These are phyloP conservation scores for Neopestalotiopsis sp. DNA, from an alignment of 2,329 filamentous ascomycete genomes.

Conservation along the genomic window DNA sequence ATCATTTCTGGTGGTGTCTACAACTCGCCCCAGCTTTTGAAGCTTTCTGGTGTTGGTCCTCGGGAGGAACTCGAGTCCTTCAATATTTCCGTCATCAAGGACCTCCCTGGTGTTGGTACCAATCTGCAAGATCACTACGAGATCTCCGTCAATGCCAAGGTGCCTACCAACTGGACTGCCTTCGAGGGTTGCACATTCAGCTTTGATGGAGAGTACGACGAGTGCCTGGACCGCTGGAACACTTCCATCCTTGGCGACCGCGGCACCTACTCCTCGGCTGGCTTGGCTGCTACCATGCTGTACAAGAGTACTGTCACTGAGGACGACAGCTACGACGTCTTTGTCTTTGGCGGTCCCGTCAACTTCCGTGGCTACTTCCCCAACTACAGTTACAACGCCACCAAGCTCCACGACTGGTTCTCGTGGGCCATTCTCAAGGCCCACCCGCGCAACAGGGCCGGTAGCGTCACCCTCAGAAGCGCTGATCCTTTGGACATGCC, in stretches of 20 bases:
- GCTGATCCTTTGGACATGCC: slow-evolving; percentile 68
- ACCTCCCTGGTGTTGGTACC: slow-evolving; percentile 62
- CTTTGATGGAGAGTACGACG: slow-evolving; percentile 36
- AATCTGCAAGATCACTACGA: slow-evolving; percentile 64
- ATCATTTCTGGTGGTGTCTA: slow-evolving; percentile 57
- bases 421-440: slow-evolving; percentile 59
- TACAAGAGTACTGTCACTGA: slow-evolving; percentile 33
- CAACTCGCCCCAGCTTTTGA: slow-evolving; percentile 59
- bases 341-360: slow-evolving; percentile 45
- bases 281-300: slow-evolving; percentile 38
- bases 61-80: slow-evolving; percentile 42
- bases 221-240: slow-evolving; percentile 36
- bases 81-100: slow-evolving; percentile 47
- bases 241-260: slow-evolving; percentile 27
- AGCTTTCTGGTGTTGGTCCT: slow-evolving; percentile 53
- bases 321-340: slow-evolving; percentile 39
- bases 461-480: slow-evolving; percentile 65
- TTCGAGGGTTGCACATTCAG: slow-evolving; percentile 41
- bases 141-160: slow-evolving; percentile 49
- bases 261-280: slow-evolving; percentile 41
- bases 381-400: slow-evolving; percentile 39
- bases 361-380: slow-evolving; percentile 48
- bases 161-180: slow-evolving; percentile 42
- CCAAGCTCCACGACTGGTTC: slow-evolving; percentile 45
- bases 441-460: slow-evolving; percentile 63